phyloP scores from a whole-genome alignment of 768 basidiomycete species.

The Lactarius vividus region DNA sequence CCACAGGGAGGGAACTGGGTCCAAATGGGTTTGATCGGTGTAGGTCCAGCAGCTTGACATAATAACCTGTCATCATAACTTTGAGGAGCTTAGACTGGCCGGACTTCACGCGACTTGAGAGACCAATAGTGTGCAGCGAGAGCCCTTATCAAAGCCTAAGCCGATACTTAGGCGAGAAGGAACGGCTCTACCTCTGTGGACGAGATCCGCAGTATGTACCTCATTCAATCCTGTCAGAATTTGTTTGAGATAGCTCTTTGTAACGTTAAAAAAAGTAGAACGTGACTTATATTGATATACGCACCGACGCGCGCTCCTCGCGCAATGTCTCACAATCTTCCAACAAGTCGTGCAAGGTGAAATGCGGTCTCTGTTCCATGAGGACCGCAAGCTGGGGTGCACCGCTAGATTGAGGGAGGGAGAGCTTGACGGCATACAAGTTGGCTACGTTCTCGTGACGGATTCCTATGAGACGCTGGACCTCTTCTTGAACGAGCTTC shows the following conservation, averaged over 20 bases:
- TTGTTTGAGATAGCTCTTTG: slow-evolving; percentile 72
- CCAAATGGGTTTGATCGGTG: slow-evolving; percentile 84
- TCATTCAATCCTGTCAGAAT: slow-evolving; percentile 67
- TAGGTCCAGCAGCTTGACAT: slow-evolving; percentile 70
- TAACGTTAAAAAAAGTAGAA: neutral
- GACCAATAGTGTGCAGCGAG: slow-evolving; percentile 55
- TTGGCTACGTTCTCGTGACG: slow-evolving; percentile 65
- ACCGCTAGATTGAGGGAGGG: slow-evolving; percentile 46
- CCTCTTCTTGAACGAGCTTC: slow-evolving; percentile 60
- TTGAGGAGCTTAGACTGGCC: slow-evolving; percentile 66
- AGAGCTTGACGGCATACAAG: slow-evolving; percentile 65
- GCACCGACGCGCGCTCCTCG: slow-evolving; percentile 65
- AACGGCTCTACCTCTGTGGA: slow-evolving; percentile 59
- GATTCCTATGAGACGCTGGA: slow-evolving; percentile 55
- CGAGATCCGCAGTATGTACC: slow-evolving; percentile 59
- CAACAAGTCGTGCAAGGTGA: slow-evolving; percentile 71
- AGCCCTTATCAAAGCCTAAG: slow-evolving; percentile 45
- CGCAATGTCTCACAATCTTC: slow-evolving; percentile 73
- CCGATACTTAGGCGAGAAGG: slow-evolving; percentile 2
- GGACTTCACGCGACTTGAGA: slow-evolving; percentile 50
- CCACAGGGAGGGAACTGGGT: slow-evolving; percentile 30
- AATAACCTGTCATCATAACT: slow-evolving; percentile 68
- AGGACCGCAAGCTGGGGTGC: slow-evolving; percentile 61
- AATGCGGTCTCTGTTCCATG: slow-evolving; percentile 64
- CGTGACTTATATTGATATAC: slow-evolving; percentile 29